These are phyloP conservation scores for Flaveria floridana DNA, from an alignment of 140 eudicot species.

Conservation along the genomic window DNA sequence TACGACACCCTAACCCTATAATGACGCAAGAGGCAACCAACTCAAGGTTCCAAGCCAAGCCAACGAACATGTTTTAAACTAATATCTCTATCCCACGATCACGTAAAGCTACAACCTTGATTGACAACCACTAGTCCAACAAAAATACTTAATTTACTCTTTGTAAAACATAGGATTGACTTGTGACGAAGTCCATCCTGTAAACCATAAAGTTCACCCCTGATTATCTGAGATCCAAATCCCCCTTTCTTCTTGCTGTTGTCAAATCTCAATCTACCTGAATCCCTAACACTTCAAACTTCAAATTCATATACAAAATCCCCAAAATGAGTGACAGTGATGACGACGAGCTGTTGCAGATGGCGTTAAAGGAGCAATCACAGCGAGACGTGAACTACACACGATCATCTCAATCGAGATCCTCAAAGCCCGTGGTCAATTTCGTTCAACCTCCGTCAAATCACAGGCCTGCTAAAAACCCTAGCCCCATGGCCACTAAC, in stretches of 20 bases:
- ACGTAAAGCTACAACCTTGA: no score
- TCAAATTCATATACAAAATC: slow-evolving; percentile 12
- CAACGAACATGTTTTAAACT: no score
- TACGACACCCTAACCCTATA: no score
- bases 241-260: slow-evolving; percentile 4
- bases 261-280: slow-evolving; percentile 16
- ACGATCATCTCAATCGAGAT: slow-evolving; percentile 47
- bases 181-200: slow-evolving; percentile 27
- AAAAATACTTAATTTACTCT: not conserved
- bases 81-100: no score
- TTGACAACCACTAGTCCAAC: no score
- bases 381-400: slow-evolving; percentile 67
- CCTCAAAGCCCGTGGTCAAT: slow-evolving; percentile 69
- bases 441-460: slow-evolving; percentile 77
- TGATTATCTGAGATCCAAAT: slow-evolving; percentile 29
- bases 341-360: slow-evolving; percentile 92
- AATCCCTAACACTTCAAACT: slow-evolving; percentile 17
- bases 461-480: slow-evolving; percentile 39
- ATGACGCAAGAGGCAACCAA: no score
- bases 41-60: no score
- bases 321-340: slow-evolving; percentile 65
- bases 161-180: not conserved
- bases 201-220: slow-evolving; percentile 18
- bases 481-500: slow-evolving; percentile 20
- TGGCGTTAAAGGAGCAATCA: slow-evolving; percentile 81